Base-by-base conservation (phyloP, 345 rosid species). In the Arabidopsis arenosa region DNA sequence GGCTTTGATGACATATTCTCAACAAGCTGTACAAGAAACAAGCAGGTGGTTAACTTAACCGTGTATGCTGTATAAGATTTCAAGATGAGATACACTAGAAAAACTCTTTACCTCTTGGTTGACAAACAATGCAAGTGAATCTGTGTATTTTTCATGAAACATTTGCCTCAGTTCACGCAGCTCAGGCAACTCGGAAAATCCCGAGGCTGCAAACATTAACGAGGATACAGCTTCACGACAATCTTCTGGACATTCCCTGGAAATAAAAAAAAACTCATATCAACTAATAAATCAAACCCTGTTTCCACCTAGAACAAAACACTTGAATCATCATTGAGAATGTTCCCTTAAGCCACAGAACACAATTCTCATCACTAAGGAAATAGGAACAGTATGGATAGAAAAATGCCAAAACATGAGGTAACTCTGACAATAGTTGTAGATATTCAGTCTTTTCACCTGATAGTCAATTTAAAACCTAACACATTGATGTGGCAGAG, bases 111-210 rank as follows among this genome's bases (percentile, higher is more conserved):
- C 99, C 97, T 89, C 89, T 66, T 84, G 83, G 81, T 86, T 88
- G 51, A 83, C 87, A 84, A 79, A 90, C 43, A 87, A 74, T 51
- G 82, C 89, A 66, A 93, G 66, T 54, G 97, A 84, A 87, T 76
- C 85, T 68, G 81, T 87, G 17, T 92, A 95, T 86, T 85, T 92
- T 79, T 95, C 93, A 6, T 83, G 85, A 80, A 95, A 92, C 52
- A 82, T 80, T 44, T 90, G 85, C 86, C 99, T 92, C 37, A 95
- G 88, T 33, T 92, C 97, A 23, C 93, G 94, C 60, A 95, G 62
- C 84, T 95, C 97, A 0, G 96, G 99, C 76, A 95, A 73, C 81
- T 90, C 98, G 48, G 98, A 90, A 82, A 89, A 88, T 80, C 97
- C 90, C 54, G 99, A 92, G 65, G 98, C 97, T 63, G 98, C 98